Conservation (phyloP, 345 rosid genomes). For the Corchorus olitorius region DNA sequence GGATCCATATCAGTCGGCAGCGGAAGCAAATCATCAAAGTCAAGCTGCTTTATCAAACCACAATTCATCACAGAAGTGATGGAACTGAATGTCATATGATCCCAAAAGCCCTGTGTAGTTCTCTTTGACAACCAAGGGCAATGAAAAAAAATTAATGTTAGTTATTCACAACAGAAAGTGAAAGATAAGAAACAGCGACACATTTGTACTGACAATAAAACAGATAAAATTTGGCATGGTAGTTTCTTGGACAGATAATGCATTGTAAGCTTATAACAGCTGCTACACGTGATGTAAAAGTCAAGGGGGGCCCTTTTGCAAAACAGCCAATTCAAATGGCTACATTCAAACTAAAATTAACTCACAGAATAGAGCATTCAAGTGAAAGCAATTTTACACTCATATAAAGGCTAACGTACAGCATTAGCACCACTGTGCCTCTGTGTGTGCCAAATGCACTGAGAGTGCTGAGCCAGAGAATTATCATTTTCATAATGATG, state of each 20-base stretch:
- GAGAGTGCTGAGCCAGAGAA: no score
- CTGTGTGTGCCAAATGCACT: neutral
- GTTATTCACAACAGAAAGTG: slow-evolving; percentile 1
- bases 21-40: slow-evolving; percentile 74
- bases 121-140: slow-evolving; percentile 40
- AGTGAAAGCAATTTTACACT: neutral
- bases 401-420: neutral
- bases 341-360: neutral
- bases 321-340: neutral
- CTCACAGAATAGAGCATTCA: neutral
- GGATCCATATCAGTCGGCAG: slow-evolving; percentile 82
- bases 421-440: neutral
- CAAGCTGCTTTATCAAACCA: slow-evolving; percentile 78
- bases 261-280: neutral
- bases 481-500: neutral
- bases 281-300: neutral
- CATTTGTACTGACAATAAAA: neutral
- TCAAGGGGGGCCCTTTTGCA: neutral
- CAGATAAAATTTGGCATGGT: neutral
- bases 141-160: neutral
- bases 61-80: slow-evolving; percentile 58
- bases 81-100: slow-evolving; percentile 61
- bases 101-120: slow-evolving; percentile 50
- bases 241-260: neutral
- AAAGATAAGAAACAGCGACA: neutral